Conservation (phyloP, 768 basidiomycete species). For the Leccinellum rugosiceps region DNA sequence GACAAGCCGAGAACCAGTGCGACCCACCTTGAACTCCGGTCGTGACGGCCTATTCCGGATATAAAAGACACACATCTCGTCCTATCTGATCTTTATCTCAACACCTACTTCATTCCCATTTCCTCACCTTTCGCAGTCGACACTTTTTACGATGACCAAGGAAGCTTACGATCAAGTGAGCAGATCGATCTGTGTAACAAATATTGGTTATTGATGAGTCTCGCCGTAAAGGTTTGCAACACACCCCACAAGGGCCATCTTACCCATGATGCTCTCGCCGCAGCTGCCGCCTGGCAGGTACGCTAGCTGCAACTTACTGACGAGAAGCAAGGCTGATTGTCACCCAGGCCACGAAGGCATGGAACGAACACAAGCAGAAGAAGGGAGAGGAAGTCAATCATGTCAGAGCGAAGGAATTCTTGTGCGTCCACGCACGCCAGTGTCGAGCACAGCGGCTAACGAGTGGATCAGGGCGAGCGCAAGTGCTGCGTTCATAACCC, state of each 20-base stretch:
- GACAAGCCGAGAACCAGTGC: conserved; percentile 3
- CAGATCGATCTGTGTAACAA: not conserved
- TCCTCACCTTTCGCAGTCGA: not conserved
- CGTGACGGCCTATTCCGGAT: not conserved
- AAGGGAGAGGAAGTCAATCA: conserved; percentile 53
- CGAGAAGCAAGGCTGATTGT: not conserved
- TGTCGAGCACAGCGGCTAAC: not conserved
- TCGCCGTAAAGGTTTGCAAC: conserved; percentile 38
- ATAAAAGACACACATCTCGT: conserved; percentile 10
- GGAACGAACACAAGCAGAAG: conserved; percentile 47
- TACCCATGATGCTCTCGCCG: conserved; percentile 66
- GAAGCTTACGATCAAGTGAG: conserved; percentile 22
- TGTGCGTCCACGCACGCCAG: conserved; percentile 36
- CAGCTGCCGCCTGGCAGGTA: conserved; percentile 64
- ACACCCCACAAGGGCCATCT: conserved; percentile 55
- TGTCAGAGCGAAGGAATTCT: conserved; percentile 49
- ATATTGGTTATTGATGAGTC: not conserved
- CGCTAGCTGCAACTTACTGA: not conserved
- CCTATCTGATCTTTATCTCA: conserved; percentile 15
- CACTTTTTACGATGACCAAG: conserved; percentile 10
- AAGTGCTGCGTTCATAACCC: conserved; percentile 51
- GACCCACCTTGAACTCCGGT: not conserved
- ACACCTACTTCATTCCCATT: not conserved
- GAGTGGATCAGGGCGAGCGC: conserved; percentile 46
- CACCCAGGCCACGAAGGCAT: conserved; percentile 58